These are phyloP conservation scores for Solanum rostratum DNA, from an alignment of 257 asterid species.

Conservation along the genomic window DNA sequence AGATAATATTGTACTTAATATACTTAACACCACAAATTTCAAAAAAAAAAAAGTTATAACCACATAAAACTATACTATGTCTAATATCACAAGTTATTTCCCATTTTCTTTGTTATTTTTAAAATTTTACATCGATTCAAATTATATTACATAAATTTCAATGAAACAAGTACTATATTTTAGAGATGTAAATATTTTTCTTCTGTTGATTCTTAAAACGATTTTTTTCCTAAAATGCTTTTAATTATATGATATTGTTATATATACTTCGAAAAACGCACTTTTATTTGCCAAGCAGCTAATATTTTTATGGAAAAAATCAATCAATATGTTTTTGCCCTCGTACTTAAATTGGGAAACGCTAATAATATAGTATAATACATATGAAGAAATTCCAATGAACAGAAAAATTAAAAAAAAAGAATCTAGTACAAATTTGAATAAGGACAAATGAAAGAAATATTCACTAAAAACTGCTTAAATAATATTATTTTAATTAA, in stretches of 20 bases:
- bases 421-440: slow-evolving; percentile 33
- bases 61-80: neutral
- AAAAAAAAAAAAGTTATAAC: neutral
- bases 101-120: neutral
- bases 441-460: slow-evolving; percentile 36
- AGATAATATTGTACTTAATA: neutral
- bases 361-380: neutral
- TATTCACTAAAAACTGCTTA: slow-evolving; percentile 22
- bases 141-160: too few relatives aligned
- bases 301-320: neutral
- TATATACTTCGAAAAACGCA: too few relatives aligned
- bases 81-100: neutral
- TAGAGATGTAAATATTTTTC: neutral
- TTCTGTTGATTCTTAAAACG: neutral
- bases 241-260: neutral
- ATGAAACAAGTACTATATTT: too few relatives aligned
- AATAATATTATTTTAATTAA: slow-evolving; percentile 14
- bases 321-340: neutral
- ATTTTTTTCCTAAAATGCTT: too few relatives aligned
- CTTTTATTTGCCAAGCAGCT: neutral
- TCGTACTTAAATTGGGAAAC: neutral
- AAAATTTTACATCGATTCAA: too few relatives aligned
- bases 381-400: neutral
- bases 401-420: neutral
- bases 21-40: neutral